A percentile compares a stretch with the other conserved stretches of the same genome.
These are phyloP conservation scores for Neurospora hispaniola DNA, from an alignment of 495 filamentous ascomycete genomes.

Conservation along the genomic window DNA sequence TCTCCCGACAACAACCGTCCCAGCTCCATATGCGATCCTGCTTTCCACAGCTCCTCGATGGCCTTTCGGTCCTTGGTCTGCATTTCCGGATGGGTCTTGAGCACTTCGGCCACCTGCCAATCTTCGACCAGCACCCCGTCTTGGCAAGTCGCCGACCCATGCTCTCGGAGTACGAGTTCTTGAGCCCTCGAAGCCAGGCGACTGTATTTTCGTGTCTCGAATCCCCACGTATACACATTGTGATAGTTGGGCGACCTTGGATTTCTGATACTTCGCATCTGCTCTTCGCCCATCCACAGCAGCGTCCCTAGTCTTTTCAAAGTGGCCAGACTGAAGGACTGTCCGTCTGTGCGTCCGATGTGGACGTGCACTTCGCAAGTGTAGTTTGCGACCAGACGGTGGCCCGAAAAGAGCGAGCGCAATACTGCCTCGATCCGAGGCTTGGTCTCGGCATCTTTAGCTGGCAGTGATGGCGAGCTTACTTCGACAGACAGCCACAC, in stretches of 20 bases:
- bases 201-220: constrained; percentile 15
- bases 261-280: constrained; percentile 20
- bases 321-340: constrained; percentile 13
- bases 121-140: constrained; percentile 3
- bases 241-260: constrained; percentile 21
- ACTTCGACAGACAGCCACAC: constrained; percentile 22
- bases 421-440: constrained; percentile 11
- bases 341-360: constrained; percentile 19
- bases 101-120: constrained; percentile 1
- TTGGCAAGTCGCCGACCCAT: neutral
- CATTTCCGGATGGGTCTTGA: neutral
- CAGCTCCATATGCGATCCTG: constrained; percentile 10
- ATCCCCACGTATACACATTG: constrained; percentile 24
- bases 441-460: constrained; percentile 6
- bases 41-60: constrained; percentile 14
- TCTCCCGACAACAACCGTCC: constrained; percentile 20
- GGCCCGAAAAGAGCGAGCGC: constrained; percentile 2
- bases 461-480: constrained; percentile 18
- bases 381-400: constrained; percentile 19
- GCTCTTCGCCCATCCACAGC: constrained; percentile 21
- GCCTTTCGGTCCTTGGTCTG: constrained; percentile 5
- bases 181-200: constrained; percentile 11
- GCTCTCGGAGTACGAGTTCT: neutral
- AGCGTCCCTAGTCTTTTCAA: constrained; percentile 20
- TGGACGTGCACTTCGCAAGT: constrained; percentile 25